Evolutionary conservation across 768 basidiomycete genomes (phyloP).

Genomic region (Pisolithus orientalis): DNA sequence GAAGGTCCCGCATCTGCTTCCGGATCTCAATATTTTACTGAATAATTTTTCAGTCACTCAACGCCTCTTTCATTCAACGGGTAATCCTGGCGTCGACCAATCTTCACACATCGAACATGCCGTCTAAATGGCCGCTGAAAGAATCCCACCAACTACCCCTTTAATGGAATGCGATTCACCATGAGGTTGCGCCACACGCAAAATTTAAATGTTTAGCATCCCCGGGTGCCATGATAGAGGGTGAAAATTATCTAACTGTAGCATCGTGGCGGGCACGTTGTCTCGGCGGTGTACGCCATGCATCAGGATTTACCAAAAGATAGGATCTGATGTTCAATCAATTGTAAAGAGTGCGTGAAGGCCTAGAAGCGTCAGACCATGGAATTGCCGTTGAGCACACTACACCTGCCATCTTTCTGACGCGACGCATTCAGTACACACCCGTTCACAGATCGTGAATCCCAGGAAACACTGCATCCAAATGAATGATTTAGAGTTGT

Average conservation of each 20-base stretch:
- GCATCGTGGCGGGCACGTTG: slow-evolving; percentile 31
- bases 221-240: slow-evolving; percentile 20
- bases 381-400: neutral
- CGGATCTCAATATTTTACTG: slow-evolving; percentile 8
- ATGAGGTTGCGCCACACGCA: neutral
- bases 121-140: neutral
- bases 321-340: neutral
- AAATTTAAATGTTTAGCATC: slow-evolving; percentile 12
- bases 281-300: slow-evolving; percentile 1
- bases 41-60: neutral
- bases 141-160: neutral
- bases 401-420: neutral
- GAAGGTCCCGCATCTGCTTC: slow-evolving; percentile 26
- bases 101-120: too few relatives aligned
- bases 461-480: neutral
- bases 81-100: neutral
- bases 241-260: slow-evolving; percentile 6
- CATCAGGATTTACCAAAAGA: too few relatives aligned
- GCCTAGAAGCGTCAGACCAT: neutral
- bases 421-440: neutral
- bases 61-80: neutral
- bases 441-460: neutral
- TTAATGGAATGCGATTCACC: too few relatives aligned
- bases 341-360: neutral
- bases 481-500: neutral